Evolutionary conservation across 2,329 filamentous ascomycete species (phyloP), one percentile per base, ranked within the genome.

Genomic region (Hypocreales sp.): DNA sequence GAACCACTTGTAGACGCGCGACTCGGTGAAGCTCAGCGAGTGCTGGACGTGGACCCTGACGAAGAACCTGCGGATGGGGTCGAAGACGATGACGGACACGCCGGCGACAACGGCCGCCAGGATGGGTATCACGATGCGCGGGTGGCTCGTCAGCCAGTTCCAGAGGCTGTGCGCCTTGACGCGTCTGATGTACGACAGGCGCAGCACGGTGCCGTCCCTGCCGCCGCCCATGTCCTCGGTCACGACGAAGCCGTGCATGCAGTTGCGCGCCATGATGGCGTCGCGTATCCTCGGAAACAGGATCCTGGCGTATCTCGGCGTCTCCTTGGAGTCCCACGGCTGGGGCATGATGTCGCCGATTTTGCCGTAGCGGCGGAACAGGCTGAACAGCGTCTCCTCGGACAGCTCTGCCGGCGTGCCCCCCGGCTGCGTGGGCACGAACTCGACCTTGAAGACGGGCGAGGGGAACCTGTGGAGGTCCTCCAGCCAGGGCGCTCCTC

Each of bases 51-150:
- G 84, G 4, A 78, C 66, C 44, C 83, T 83, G 54, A 95, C 81
- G 42, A 92, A 94, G 46, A 92, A 90, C 1, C 84, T 86, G 24
- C 90, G 73, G 31, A 98, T 86, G 0, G 90, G 90, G 41, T 98
- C 90, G 43, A 98, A 95, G 7, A 95, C 64, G 1, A 81, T 72
- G 13, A 94, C 83, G 0, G 86, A 92, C 25, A 90, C 59, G 19
- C 78, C 75, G 1, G 86, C 84, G 17, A 93, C 47, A 3, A 95
- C 54, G 2, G 84, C 87, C 11, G 82, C 83, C 2, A 93, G 29
- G 2, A 79, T 54, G 1, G 90, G 87, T 25, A 98, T 77, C 15
- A 92, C 79, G 24, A 95, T 81, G 26, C 84, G 69, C 1, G 87
- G 86, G 43, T 98, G 90, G 31, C 59, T 79, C 8, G 79, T 64